These are phyloP conservation scores for Houttuynia cordata DNA, from an alignment of 164 flowering plant species.

Conservation along the genomic window DNA sequence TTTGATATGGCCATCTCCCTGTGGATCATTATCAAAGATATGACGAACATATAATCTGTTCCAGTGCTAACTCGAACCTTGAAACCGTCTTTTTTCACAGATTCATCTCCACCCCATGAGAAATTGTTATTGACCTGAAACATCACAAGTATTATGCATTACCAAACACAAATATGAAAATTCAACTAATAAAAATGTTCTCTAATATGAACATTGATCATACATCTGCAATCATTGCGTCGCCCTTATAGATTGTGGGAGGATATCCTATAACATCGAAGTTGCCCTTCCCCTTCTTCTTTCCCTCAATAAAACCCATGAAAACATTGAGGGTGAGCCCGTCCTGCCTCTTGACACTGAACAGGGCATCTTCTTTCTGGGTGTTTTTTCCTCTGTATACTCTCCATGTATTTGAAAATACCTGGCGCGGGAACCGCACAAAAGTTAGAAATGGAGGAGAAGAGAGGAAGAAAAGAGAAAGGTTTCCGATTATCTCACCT, in stretches of 20 bases:
- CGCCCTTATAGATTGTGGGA: not conserved
- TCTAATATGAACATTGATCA: not conserved
- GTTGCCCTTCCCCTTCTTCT: not conserved
- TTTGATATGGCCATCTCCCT: too few species aligned
- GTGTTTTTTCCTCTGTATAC: not conserved
- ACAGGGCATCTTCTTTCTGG: not conserved
- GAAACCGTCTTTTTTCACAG: too few species aligned
- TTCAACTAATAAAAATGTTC: too few species aligned
- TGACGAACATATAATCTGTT: too few species aligned
- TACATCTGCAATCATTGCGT: not conserved
- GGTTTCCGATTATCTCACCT: not conserved
- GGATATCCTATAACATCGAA: not conserved
- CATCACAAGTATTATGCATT: too few species aligned
- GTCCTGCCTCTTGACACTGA: not conserved
- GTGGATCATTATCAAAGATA: too few species aligned
- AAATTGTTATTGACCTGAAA: too few species aligned
- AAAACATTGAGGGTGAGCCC: not conserved
- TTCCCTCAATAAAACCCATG: not conserved
- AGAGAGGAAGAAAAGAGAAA: not conserved
- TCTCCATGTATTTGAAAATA: not conserved
- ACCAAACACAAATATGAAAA: too few species aligned
- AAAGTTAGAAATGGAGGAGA: not conserved
- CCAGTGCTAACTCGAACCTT: too few species aligned
- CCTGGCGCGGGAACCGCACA: not conserved
- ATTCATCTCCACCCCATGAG: too few species aligned